Base-by-base conservation (phyloP, 768 basidiomycete genomes). In the Cytidiella melzeri region DNA sequence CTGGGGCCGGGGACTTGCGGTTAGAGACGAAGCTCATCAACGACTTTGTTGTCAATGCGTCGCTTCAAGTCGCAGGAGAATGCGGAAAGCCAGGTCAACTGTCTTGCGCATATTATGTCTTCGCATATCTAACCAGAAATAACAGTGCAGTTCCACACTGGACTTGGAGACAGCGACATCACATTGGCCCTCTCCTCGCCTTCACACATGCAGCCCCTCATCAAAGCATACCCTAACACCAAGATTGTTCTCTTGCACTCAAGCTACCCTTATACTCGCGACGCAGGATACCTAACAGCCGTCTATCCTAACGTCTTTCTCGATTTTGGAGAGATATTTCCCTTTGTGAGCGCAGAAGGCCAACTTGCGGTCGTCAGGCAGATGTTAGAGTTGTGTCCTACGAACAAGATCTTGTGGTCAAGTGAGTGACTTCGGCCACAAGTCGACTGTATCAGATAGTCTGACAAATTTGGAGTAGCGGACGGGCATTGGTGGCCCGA, bases 81-180 rank as follows among this genome's bases (percentile, higher is more conserved):
- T 66, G 64, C 52, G 64, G 67, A 5, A 85, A 82, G 55, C 88
- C 88, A 46, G 79, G 87, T 84, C 52, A 15, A 70, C 34, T n/a
- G n/a, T n/a, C n/a, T n/a, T 20, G 26, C 45, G 11, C 13, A 20
- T 18, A 11, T 11, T 34, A 30, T 21, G 30, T 37, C 36, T 37
- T 18, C 18, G 18, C 12, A 37, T 37, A 37, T 28, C 5, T n/a
- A 46, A 6, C 21, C 10, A 13, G 45, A n/a, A n/a, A n/a, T n/a
- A n/a, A 6, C 45, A 90, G 88, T 91, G 19, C 87, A 91, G 69
- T 90, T 90, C 63, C 88, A 91, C 57, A 89, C 85, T 6, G 88
- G 88, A 26, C 72, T 90, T 1, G 88, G 88, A 4, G 87, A 91
- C 56, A 79, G 75, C 50, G 84, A 90, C 47, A 77, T 91, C 43